Conservation (phyloP, 1,139 yeast species). For the Waltiozyma sp. region DNA sequence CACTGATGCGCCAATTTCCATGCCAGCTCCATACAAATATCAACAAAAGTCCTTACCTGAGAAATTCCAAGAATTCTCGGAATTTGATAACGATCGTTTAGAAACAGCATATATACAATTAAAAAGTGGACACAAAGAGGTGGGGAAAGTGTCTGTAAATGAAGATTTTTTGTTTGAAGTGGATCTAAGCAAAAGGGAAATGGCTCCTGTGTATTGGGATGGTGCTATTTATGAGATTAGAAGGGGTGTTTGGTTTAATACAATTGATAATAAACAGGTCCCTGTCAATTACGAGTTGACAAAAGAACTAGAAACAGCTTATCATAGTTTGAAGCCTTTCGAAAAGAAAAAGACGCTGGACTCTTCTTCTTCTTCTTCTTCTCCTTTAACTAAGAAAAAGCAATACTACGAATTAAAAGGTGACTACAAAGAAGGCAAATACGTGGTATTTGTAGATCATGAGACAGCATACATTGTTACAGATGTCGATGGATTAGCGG, state of each 20-base stretch:
- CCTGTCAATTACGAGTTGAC: slow-evolving; percentile 50
- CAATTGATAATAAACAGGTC: slow-evolving; percentile 31
- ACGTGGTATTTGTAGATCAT: slow-evolving; percentile 25
- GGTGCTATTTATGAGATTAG: slow-evolving; percentile 82
- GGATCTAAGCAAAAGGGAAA: slow-evolving; percentile 38
- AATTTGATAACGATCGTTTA: slow-evolving; percentile 46
- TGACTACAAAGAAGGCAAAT: slow-evolving; percentile 14
- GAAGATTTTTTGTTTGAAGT: slow-evolving; percentile 78
- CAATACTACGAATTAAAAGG: slow-evolving; percentile 15
- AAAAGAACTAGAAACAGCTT: slow-evolving; percentile 48
- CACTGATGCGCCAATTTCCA: slow-evolving; percentile 59
- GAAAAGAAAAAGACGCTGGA: slow-evolving; percentile 3
- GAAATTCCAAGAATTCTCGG: slow-evolving; percentile 62
- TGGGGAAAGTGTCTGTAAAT: slow-evolving; percentile 43
- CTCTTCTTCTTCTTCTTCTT: background rate
- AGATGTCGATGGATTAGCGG: background rate
- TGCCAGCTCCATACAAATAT: slow-evolving; percentile 51
- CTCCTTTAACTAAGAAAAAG: slow-evolving; percentile 5
- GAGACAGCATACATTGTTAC: slow-evolving; percentile 26
- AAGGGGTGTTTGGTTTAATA: slow-evolving; percentile 74
- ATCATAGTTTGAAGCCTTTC: slow-evolving; percentile 20
- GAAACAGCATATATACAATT: slow-evolving; percentile 37
- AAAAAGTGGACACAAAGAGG: slow-evolving; percentile 1
- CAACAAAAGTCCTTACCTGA: slow-evolving; percentile 36
- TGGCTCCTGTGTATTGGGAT: slow-evolving; percentile 76